Percentiles rank a stretch among this genome's conserved stretches.
Evolutionary conservation across 2,329 filamentous ascomycete species (phyloP).

Genomic region (Aureobasidium sp.): DNA sequence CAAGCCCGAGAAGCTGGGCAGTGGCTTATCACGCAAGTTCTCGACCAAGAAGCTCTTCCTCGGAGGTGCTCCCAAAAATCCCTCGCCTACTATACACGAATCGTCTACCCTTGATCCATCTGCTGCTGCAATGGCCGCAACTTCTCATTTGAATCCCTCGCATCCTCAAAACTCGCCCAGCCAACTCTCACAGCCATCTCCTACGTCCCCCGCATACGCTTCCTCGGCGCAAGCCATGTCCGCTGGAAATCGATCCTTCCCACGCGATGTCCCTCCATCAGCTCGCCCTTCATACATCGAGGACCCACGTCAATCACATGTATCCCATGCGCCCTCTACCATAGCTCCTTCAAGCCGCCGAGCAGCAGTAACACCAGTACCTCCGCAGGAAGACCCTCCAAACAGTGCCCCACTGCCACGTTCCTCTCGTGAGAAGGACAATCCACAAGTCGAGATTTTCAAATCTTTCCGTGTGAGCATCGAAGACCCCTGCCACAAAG

Average conservation of each 20-base stretch:
- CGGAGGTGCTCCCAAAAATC: slow-evolving; percentile 39
- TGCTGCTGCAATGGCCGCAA: slow-evolving; percentile 41
- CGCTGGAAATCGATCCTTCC: slow-evolving; percentile 22
- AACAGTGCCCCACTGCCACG: slow-evolving; percentile 3
- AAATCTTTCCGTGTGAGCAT: slow-evolving; percentile 97
- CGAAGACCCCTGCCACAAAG: slow-evolving; percentile 96
- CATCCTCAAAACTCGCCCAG: slow-evolving; percentile 36
- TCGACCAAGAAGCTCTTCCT: slow-evolving; percentile 46
- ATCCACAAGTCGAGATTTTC: slow-evolving; percentile 79
- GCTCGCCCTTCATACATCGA: slow-evolving; percentile 15
- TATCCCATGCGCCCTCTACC: slow-evolving; percentile 19
- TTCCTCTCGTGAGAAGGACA: slow-evolving; percentile 20
- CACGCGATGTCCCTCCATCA: slow-evolving; percentile 18
- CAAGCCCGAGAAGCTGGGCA: slow-evolving; percentile 18
- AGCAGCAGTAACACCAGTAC: background rate
- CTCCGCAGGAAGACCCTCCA: slow-evolving; percentile 11
- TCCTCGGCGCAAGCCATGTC: slow-evolving; percentile 19
- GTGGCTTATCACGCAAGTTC: slow-evolving; percentile 43
- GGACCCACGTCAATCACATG: slow-evolving; percentile 17
- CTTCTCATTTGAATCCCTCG: slow-evolving; percentile 41
- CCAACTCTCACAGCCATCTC: slow-evolving; percentile 34
- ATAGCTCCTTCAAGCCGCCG: slow-evolving; percentile 21
- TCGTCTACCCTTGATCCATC: slow-evolving; percentile 39
- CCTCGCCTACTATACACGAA: slow-evolving; percentile 42
- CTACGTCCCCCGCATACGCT: slow-evolving; percentile 41